Conservation (phyloP, 2,329 filamentous ascomycete genomes). For the Exophiala lecanii-corni region DNA sequence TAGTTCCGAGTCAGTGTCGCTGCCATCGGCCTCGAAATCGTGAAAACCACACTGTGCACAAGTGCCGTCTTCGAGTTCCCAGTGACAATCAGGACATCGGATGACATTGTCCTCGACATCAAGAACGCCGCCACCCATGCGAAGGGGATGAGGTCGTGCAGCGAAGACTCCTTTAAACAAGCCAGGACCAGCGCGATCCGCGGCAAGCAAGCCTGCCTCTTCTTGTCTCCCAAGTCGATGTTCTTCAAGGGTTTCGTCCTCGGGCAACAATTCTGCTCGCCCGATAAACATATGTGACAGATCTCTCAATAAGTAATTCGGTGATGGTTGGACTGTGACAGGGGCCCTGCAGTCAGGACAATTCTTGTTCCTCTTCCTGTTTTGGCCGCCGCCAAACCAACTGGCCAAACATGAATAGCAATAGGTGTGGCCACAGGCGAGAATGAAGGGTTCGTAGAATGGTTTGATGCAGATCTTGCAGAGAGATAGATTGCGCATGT, state of each 20-base stretch:
- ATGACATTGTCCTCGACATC: conserved; percentile 56
- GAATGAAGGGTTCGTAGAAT: conserved; percentile 65
- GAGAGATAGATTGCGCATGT: conserved; percentile 56
- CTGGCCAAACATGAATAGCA: conserved; percentile 55
- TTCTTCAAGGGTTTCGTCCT: conserved; percentile 59
- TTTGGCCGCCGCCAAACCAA: conserved; percentile 30
- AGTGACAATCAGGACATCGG: conserved; percentile 58
- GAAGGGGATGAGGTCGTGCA: conserved; percentile 19
- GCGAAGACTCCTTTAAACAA: conserved; percentile 61
- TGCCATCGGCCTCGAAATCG: conserved; percentile 34
- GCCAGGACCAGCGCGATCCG: conserved; percentile 56
- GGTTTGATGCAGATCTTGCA: conserved; percentile 66
- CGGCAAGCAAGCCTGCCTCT: conserved; percentile 56
- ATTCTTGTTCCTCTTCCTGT: conserved; percentile 49
- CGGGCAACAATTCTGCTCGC: conserved; percentile 56
- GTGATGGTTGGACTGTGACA: conserved; percentile 57
- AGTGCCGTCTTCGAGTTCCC: conserved; percentile 58
- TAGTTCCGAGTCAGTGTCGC: conserved; percentile 13
- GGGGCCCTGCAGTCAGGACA: conserved; percentile 63
- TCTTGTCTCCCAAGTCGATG: conserved; percentile 55
- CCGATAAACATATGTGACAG: conserved; percentile 60
- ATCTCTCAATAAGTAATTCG: conserved; percentile 62
- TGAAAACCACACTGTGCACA: conserved; percentile 52
- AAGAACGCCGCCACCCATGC: conserved; percentile 38
- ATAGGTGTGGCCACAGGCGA: conserved; percentile 66